Evolutionary conservation across 192 early-diverging fungal genomes (phyloP).

Genomic region (Diversispora epigaea): DNA sequence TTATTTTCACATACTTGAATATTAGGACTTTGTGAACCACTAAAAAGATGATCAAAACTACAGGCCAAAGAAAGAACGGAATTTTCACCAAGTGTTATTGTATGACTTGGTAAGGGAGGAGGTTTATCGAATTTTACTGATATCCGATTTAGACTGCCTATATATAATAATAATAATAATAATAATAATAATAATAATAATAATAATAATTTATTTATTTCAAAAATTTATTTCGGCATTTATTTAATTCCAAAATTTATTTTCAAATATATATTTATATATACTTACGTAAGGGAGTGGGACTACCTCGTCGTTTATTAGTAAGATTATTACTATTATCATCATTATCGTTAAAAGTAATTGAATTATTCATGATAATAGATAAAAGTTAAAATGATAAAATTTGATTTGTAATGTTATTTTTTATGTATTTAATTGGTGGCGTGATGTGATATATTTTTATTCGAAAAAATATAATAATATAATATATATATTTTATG

Average conservation of each 20-base stretch:
- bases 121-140: slow-evolving; percentile 21
- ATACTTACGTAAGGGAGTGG: background rate
- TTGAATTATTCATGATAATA: too few relatives aligned
- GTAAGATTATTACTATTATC: background rate
- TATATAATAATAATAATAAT: background rate
- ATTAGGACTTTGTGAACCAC: slow-evolving; percentile 63
- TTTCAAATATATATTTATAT: background rate
- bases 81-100: slow-evolving; percentile 52
- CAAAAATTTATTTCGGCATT: too few relatives aligned
- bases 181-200: background rate
- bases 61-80: slow-evolving; percentile 66
- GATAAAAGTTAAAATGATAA: too few relatives aligned
- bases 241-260: background rate
- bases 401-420: too few relatives aligned
- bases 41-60: slow-evolving; percentile 57
- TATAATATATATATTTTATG: too few relatives aligned
- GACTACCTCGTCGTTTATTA: background rate
- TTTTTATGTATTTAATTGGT: too few relatives aligned
- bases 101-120: slow-evolving; percentile 45
- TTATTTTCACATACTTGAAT: slow-evolving; percentile 55
- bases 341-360: too few relatives aligned
- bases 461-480: too few relatives aligned
- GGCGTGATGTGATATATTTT: too few relatives aligned
- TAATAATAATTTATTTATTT: background rate
- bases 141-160: slow-evolving; percentile 41